Conservation (phyloP, 2,329 filamentous ascomycete genomes). For the Scytalidium lignicola region DNA sequence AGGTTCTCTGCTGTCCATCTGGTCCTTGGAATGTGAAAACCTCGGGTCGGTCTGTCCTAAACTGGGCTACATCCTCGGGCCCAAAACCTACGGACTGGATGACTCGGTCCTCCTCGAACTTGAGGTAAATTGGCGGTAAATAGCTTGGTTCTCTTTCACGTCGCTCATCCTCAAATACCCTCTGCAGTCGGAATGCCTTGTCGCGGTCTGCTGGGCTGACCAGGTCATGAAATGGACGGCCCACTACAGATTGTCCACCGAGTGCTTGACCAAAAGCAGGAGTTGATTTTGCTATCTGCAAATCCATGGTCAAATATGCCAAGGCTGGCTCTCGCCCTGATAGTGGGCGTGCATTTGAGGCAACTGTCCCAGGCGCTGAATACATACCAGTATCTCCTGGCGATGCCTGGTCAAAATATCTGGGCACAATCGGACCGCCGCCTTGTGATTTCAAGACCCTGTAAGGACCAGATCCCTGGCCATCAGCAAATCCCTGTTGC, state of each 20-base stretch:
- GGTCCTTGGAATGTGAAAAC: conserved; percentile 47
- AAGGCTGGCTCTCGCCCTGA: conserved; percentile 42
- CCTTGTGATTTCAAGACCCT: conserved; percentile 50
- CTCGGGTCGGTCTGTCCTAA: conserved; percentile 48
- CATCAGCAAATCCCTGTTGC: conserved; percentile 39
- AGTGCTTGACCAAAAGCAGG: conserved; percentile 50
- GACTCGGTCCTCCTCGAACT: conserved; percentile 48
- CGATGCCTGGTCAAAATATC: conserved; percentile 47
- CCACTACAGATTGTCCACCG: conserved; percentile 41
- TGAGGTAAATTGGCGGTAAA: conserved; percentile 57
- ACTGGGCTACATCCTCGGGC: conserved; percentile 46
- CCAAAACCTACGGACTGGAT: conserved; percentile 51
- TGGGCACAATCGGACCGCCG: conserved; percentile 41
- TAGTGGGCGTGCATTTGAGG: conserved; percentile 25
- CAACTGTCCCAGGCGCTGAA: conserved; percentile 22
- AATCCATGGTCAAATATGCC: conserved; percentile 52
- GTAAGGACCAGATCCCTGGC: conserved; percentile 42
- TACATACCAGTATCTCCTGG: conserved; percentile 45
- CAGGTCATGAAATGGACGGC: conserved; percentile 50
- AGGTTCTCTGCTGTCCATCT: conserved; percentile 47
- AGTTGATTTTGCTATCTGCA: conserved; percentile 54
- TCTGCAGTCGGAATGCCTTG: conserved; percentile 44
- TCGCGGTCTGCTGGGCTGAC: conserved; percentile 47
- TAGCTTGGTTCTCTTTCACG: conserved; percentile 54
- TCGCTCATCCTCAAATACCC: conserved; percentile 48